Evolutionary conservation across 1,284 basidiomycete species (phyloP).

Genomic region (Mycena sp.): DNA sequence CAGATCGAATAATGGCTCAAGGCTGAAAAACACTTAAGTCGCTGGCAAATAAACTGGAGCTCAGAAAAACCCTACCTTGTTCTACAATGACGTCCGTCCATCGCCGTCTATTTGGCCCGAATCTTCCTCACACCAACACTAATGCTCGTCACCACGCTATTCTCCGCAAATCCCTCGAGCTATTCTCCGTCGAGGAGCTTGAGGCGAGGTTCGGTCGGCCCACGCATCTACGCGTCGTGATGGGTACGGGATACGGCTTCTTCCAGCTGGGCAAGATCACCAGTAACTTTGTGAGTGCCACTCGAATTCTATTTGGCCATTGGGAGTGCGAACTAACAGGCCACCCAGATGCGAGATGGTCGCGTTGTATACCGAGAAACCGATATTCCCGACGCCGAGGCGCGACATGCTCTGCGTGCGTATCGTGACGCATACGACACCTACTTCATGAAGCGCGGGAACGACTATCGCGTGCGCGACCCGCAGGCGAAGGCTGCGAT

Average conservation of each 20-base stretch:
- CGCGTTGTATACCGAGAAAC: constrained; percentile 5
- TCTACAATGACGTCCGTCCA: neutral
- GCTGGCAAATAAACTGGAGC: too few relatives aligned
- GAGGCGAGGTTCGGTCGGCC: neutral
- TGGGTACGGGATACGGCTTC: neutral
- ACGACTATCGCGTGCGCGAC: too few relatives aligned
- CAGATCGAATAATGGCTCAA: too few relatives aligned
- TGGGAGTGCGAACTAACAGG: neutral
- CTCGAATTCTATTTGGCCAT: neutral
- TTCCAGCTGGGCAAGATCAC: neutral
- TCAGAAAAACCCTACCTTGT: neutral
- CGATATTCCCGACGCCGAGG: constrained; percentile 34
- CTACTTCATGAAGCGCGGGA: neutral
- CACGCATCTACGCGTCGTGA: neutral
- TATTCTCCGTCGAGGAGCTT: neutral
- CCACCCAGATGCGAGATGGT: neutral
- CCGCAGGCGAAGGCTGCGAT: neutral
- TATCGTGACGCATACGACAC: neutral
- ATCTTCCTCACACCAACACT: neutral
- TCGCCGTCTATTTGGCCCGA: neutral
- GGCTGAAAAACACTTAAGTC: too few relatives aligned
- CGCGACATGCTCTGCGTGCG: constrained; percentile 33
- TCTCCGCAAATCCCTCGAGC: too few relatives aligned
- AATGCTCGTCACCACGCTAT: neutral
- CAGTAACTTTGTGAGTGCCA: neutral